Percentiles rank a stretch among this genome's conserved stretches.
These are phyloP conservation scores for Astragalus glycyphyllos DNA, from an alignment of 306 rosid genomes.

Conservation along the genomic window DNA sequence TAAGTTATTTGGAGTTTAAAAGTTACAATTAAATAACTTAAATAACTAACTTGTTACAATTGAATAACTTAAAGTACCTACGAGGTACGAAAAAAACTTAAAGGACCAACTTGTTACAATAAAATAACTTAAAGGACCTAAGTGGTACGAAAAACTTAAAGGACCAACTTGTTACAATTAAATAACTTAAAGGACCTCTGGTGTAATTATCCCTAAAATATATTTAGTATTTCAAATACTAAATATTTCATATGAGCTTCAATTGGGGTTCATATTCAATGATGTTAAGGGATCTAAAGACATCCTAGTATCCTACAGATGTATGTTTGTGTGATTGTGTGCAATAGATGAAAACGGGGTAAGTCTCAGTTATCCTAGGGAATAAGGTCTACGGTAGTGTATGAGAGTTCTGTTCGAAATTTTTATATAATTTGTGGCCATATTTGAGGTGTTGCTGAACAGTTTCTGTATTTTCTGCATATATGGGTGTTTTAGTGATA, in stretches of 20 bases:
- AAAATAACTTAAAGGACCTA: too few species aligned
- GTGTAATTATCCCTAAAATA: too few species aligned
- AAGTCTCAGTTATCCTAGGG: conserved; percentile 9
- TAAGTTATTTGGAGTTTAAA: too few species aligned
- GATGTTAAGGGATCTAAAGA: conserved; percentile 13
- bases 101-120: too few species aligned
- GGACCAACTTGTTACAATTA: too few species aligned
- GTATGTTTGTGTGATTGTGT: conserved; percentile 19
- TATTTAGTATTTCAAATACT: too few species aligned
- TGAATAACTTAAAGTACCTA: too few species aligned
- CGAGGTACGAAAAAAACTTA: too few species aligned
- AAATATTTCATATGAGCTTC: conserved; percentile 30
- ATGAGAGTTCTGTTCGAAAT: conserved; percentile 35
- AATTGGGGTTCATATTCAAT: conserved; percentile 27
- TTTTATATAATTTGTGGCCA: conserved; percentile 17
- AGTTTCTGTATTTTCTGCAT: conserved; percentile 36
- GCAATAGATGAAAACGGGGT: conserved; percentile 26
- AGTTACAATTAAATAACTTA: too few species aligned
- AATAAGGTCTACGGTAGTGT: conserved; percentile 35
- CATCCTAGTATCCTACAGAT: neutral
- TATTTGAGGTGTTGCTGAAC: conserved; percentile 39
- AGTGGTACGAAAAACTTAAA: too few species aligned
- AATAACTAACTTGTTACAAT: too few species aligned
- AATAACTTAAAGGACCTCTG: too few species aligned
- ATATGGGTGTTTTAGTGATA: conserved; percentile 66